Percentiles rank a stretch among this genome's conserved stretches.
Evolutionary conservation across 352 stramenopile species (phyloP).

Genomic region (Pythium dissimile): DNA sequence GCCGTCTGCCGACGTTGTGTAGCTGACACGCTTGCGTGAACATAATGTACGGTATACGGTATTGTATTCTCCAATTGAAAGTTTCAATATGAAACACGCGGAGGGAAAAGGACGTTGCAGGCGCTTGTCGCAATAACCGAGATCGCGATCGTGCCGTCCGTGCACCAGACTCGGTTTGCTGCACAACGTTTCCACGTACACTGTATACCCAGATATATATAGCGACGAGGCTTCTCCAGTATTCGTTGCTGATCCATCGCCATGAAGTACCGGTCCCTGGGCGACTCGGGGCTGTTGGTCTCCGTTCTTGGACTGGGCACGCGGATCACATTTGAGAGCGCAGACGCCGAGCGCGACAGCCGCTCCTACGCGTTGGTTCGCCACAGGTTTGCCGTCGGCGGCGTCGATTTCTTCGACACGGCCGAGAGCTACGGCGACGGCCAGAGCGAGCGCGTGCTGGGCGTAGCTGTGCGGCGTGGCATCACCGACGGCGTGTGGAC

Average conservation of each 20-base stretch:
- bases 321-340: conserved; percentile 7
- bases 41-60: no score
- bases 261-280: conserved; percentile 27
- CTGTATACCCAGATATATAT: no score
- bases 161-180: no score
- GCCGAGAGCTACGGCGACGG: conserved; percentile 36
- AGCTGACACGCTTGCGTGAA: no score
- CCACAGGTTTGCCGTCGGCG: conserved; percentile 29
- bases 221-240: no score
- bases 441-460: conserved; percentile 27
- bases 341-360: not conserved
- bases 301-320: conserved; percentile 13
- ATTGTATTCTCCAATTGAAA: no score
- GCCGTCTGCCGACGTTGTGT: no score
- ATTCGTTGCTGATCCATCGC: not conserved
- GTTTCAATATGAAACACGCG: no score
- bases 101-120: no score
- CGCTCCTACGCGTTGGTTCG: conserved; percentile 30
- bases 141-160: no score
- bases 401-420: conserved; percentile 61
- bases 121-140: no score
- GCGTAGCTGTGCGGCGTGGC: conserved; percentile 23
- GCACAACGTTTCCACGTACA: no score
- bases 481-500: conserved; percentile 20
- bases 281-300: conserved; percentile 22